Percentiles rank a stretch among this genome's conserved stretches.
Evolutionary conservation across 1,139 yeast genomes (phyloP).

Genomic region (Diutina mesorugosa): DNA sequence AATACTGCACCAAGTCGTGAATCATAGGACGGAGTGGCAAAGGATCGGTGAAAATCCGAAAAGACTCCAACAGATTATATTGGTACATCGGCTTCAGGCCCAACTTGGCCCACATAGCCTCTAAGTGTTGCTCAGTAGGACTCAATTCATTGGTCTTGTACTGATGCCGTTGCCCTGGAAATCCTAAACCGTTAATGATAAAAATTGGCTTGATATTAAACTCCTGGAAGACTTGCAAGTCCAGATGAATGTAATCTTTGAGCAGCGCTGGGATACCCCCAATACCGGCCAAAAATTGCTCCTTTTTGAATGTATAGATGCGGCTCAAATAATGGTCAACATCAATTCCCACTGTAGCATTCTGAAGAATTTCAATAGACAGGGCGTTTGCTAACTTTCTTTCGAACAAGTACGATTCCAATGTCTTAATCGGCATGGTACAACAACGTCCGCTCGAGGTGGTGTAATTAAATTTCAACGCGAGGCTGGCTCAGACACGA

Average conservation of each 20-base stretch:
- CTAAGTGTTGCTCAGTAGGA: conserved; percentile 32
- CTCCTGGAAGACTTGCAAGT: conserved; percentile 47
- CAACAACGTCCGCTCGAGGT: not conserved
- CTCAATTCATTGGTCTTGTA: conserved; percentile 27
- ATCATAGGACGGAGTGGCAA: conserved; percentile 36
- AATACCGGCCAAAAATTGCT: conserved; percentile 62
- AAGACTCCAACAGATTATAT: conserved; percentile 22
- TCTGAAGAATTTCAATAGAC: conserved; percentile 54
- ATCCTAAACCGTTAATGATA: conserved; percentile 49
- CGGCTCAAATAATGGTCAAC: conserved; percentile 66
- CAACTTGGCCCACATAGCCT: conserved; percentile 33
- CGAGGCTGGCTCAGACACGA: not conserved
- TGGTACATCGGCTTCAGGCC: conserved; percentile 13
- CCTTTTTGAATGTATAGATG: conserved; percentile 50
- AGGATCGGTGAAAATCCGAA: conserved; percentile 34
- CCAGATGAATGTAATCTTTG: conserved; percentile 43
- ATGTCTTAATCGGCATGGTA: conserved; percentile 46
- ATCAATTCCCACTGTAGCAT: conserved; percentile 73
- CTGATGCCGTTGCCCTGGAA: conserved; percentile 19
- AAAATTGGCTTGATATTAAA: conserved; percentile 64
- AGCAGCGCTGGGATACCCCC: conserved; percentile 75
- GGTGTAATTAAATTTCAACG: not conserved
- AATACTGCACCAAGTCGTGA: conserved; percentile 42
- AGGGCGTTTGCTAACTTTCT: conserved; percentile 49
- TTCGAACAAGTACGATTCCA: conserved; percentile 63